Base-by-base conservation (phyloP, 345 rosid species). In the Pugionium dolabratum region DNA sequence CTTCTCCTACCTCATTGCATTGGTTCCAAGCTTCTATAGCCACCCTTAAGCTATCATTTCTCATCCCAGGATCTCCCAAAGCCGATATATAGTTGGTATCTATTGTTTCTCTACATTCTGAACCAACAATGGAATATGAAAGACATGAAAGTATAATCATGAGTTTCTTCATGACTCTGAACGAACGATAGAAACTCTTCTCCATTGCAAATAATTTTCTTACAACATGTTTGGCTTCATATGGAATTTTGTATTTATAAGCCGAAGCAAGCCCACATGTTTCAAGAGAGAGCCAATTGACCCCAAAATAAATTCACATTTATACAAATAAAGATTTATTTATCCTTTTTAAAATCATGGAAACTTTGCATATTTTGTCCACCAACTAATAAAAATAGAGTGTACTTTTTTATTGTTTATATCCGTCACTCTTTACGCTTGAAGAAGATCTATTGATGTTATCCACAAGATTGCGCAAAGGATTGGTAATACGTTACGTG, bases 1-100 rank as follows among this genome's bases (percentile, higher is more conserved):
- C 83, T 49, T 81, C 79, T 5, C 90, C 90, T 29, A 83, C 88
- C 71, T 85, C 90, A 58, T 83, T 86, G 78, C 91, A 86, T 54
- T 83, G 88, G 58, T 86, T 86, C 88, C 88, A 83, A 29, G 88
- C 72, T 75, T 86, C 91, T 52, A 83, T 79, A 6, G 85, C 88
- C 58, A 86, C 55, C 60, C 88, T 79, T 26, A 83, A 56, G 52
- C 72, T 67, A 71, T 82, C 84, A 9, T 78, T 86, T 68, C 60
- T 77, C 88, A 83, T 78, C 56, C 50, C 67, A 2, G 72, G 72
- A 66, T 66, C 76, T 73, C 72, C 72, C 67, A 65, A 44, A 66
- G 70, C 76, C 42, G 72, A 72, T 34, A 53, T 54, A 35, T 50
- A 50, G 9, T 58, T 25, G 18, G 42, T 26, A 35, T 44, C 32